Percentiles rank a stretch among this genome's conserved stretches.
phyloP scores from a whole-genome alignment of 257 asterid species.

The Ilex aquifolium region DNA sequence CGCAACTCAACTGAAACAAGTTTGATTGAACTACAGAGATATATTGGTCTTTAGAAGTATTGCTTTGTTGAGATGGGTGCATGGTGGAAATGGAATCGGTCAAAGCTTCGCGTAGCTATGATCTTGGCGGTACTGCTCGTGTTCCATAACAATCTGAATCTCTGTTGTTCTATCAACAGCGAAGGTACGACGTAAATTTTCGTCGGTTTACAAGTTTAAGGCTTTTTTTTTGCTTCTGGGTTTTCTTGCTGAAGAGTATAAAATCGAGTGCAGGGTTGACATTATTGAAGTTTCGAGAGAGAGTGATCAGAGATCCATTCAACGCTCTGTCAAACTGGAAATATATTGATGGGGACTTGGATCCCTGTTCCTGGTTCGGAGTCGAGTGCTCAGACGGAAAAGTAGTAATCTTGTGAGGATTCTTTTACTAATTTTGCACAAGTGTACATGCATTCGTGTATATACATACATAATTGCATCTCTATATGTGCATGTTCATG shows the following conservation, averaged over 20 bases:
- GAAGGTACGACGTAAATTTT: background rate
- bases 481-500: background rate
- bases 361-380: slow-evolving; percentile 28
- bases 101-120: background rate
- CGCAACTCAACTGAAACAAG: background rate
- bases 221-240: background rate
- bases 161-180: background rate
- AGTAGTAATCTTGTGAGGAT: slow-evolving; percentile 21
- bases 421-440: background rate
- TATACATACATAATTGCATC: no score
- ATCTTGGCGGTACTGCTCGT: background rate
- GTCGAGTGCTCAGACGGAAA: slow-evolving; percentile 22
- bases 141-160: background rate
- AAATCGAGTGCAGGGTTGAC: background rate
- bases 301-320: background rate
- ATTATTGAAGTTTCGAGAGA: background rate
- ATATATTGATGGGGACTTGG: slow-evolving; percentile 11
- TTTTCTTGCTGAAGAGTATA: background rate
- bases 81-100: background rate
- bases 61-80: background rate
- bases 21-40: background rate
- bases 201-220: background rate
- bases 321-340: background rate
- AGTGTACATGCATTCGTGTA: no score
- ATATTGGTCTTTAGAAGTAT: background rate